Evolutionary conservation across 1,284 basidiomycete genomes (phyloP), one percentile per base, ranked within the genome.

Genomic region (Cutaneotrichosporon curvatum): DNA sequence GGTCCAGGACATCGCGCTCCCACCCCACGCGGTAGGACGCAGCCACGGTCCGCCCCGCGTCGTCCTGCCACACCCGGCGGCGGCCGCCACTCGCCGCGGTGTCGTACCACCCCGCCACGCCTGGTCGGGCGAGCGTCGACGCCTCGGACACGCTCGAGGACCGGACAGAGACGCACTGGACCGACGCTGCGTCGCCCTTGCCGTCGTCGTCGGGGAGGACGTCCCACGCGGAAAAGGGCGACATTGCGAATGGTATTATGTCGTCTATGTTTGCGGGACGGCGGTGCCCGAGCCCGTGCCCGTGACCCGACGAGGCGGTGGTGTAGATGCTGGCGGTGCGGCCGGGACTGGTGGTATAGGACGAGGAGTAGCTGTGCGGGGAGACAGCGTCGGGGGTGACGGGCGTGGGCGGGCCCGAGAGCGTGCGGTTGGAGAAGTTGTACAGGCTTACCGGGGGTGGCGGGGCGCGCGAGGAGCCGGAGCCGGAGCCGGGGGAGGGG

Each of bases 1-100:
- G 55, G 48, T 70, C 70, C 41, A 70, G 43, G 2, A 72, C 60
- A 2, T 61, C 56, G 36, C 62, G 56, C 53, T 70, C 67, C 55
- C 59, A 70, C 10, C 70, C 70, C 4, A 72, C 59, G 30, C 55
- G 56, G 44, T 72, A 72, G 3, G 57, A 49, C 1, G 51, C 43
- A 2, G 36, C 45, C 4, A 55, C 43, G n/a, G 49, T 44, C 11
- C 51, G 32, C 8, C 55, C 43, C 9, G 22, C 30, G 16, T 36
- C 40, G 12, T 45, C 45, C 36, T 33, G 25, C 32, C 44, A 47
- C 3, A 46, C 43, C 37, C 53, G 39, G 19, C 45, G 40, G 3
- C 41, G 47, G 16, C 43, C 34, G 19, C 47, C 53, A 23, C 50
- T 34, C 6, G 47, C 43, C 4, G 47, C 49, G 6, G 46, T 36